Conservation (phyloP, 208 protist genomes). For the Leishmania aethiopica region DNA sequence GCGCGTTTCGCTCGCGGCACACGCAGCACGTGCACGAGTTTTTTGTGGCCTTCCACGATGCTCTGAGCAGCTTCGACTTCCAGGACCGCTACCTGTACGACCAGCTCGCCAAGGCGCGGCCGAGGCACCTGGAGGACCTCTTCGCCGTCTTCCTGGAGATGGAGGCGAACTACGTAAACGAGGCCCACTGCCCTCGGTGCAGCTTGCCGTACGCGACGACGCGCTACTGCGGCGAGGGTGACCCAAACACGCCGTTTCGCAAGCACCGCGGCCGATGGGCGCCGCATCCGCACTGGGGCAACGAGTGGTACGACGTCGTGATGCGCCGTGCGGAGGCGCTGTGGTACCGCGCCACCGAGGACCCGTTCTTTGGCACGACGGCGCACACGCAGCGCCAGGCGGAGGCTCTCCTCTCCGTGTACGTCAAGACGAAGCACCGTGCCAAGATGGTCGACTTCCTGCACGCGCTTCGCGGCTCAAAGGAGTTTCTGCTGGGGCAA, state of each 20-base stretch:
- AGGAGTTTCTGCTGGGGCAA: conserved; percentile 68
- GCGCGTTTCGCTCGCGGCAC: conserved; percentile 73
- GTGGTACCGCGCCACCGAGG: conserved; percentile 87
- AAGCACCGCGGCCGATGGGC: conserved; percentile 87
- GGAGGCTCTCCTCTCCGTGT: conserved; percentile 75
- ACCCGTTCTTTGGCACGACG: conserved; percentile 81
- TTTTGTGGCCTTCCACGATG: conserved; percentile 90
- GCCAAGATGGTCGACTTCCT: conserved; percentile 88
- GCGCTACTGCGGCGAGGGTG: conserved; percentile 87
- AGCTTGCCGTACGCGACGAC: conserved; percentile 83
- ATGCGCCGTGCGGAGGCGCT: conserved; percentile 86
- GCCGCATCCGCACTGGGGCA: conserved; percentile 83
- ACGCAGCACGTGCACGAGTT: conserved; percentile 89
- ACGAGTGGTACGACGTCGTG: conserved; percentile 89
- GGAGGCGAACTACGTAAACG: conserved; percentile 87
- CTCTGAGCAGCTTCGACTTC: conserved; percentile 85
- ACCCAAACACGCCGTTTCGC: conserved; percentile 78
- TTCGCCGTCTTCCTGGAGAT: conserved; percentile 93
- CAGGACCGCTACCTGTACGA: conserved; percentile 76
- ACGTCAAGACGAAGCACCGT: conserved; percentile 76
- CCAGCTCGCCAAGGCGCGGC: conserved; percentile 62
- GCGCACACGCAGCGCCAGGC: conserved; percentile 86
- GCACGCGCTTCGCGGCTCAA: conserved; percentile 67
- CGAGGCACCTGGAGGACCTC: conserved; percentile 70
- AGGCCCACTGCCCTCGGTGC: conserved; percentile 87